Evolutionary conservation across 768 basidiomycete species (phyloP), one percentile per base, ranked within the genome.

Genomic region (Macrolepiota dolichaula): DNA sequence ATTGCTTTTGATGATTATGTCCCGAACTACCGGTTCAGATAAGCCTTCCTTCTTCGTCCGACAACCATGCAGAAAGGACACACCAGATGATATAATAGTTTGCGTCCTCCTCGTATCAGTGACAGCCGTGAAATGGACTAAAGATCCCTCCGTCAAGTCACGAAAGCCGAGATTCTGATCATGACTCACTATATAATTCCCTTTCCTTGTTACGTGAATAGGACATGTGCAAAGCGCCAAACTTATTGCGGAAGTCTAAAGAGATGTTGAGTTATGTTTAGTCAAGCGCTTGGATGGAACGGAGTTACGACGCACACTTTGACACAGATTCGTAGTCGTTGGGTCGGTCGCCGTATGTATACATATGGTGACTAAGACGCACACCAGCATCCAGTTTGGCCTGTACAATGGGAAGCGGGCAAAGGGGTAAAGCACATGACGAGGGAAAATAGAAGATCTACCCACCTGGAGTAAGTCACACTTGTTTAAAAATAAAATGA

Each of bases 401-500:
- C 86, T 92, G 63, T 27, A 24, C 51, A 51, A 51, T 63, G 52
- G 38, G 15, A 47, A 53, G 22, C 42, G 27, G 17, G 62, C 62
- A 37, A 61, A 53, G 11, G 32, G 52, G 40, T 42, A 53, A 24
- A 46, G 24, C 52, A 64, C 25, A 59, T 50, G 36, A 55, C 37
- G 24, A 55, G n/a, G 56, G 54, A 19, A 24, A 57, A 29, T 40
- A 35, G 54, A 42, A 52, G 32, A 24, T 40, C 54, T 19, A 63
- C 74, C 55, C 69, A 85, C 89, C 79, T 85, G 83, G 40, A 93
- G 77, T 49, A 93, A 78, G 71, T 94, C 92, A 62, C 83, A 84
- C 74, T 93, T 92, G 74, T 92, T 92, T 64, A 93, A 71, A 71
- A 94, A 94, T 65, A 93, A 79, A 17, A 94, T 83, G 63, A 94